Evolutionary conservation across 176 grass and related monocot species (phyloP).

Genomic region (Juncus effusus): DNA sequence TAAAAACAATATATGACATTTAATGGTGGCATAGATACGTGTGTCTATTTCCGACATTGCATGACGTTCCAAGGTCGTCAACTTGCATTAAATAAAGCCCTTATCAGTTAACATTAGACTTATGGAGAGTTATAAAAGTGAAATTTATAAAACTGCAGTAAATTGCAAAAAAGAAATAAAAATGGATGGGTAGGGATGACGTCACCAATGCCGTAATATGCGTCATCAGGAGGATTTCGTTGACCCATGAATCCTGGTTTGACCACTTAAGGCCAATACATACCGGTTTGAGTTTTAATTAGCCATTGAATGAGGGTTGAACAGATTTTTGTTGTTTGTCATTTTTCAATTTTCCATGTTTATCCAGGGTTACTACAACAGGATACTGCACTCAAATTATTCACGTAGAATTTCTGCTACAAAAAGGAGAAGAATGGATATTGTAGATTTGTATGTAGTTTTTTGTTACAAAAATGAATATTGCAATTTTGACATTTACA

Average conservation of each 20-base stretch:
- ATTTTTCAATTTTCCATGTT: constrained; percentile 26
- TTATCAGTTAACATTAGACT: constrained; percentile 1
- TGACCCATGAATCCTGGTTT: constrained; percentile 18
- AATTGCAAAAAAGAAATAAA: neutral
- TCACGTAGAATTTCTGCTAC: too few species aligned
- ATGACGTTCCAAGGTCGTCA: constrained; percentile 15
- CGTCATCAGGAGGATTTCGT: neutral
- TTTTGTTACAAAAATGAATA: too few species aligned
- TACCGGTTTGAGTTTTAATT: constrained; percentile 30
- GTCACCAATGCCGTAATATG: neutral
- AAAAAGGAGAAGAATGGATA: too few species aligned
- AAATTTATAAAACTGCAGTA: neutral
- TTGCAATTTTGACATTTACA: too few species aligned
- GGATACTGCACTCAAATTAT: neutral
- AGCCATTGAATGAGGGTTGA: constrained; percentile 24
- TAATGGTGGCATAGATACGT: constrained; percentile 6
- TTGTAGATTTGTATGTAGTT: too few species aligned
- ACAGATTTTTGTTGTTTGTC: constrained; percentile 8
- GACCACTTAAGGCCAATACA: constrained; percentile 25
- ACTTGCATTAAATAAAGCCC: constrained; percentile 6
- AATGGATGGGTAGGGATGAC: neutral
- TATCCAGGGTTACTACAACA: constrained; percentile 17
- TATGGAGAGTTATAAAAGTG: neutral
- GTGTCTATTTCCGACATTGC: constrained; percentile 10
- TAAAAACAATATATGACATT: neutral